Evolutionary conservation across 78 protist genomes (phyloP), one percentile per base, ranked within the genome.

Genomic region (Corallochytrium limacisporum): DNA sequence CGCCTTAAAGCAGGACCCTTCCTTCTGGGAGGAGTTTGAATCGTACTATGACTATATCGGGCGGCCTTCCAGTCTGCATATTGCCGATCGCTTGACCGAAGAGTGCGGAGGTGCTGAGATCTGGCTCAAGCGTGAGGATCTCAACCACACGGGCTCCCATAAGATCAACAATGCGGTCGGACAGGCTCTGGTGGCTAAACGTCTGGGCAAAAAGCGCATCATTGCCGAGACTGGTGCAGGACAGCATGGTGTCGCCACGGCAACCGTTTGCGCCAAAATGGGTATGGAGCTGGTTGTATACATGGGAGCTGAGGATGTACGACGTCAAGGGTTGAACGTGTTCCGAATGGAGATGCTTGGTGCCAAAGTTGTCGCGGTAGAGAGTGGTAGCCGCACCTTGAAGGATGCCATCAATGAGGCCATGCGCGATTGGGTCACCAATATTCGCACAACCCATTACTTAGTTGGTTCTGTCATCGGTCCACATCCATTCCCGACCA

Each of bases 191-290:
- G 55, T 88, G 1, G 89, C 90, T 31, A 74, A 66, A 76, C 66
- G 79, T 3, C 72, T 88, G 28, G 89, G 89, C 51, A 82, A 80
- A 67, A 72, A 49, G 51, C 72, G 93, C 33, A 74, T 83, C 59
- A 78, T 88, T 42, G 86, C 86, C 1, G 89, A 83, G 81, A 83
- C 93, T n/a, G 93, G 93, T 31, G 93, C 93, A 15, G 93, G 93
- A 0, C 93, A 88, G 75, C 93, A 88, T 47, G 93, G 93, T 18
- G 93, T 88, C 1, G 89, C 87, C 35, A 79, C 87, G 29, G 89
- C 89, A 13, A 80, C 88, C 32, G 84, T 50, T 29, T 88, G 93
- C 72, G 89, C 93, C n/a, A 51, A 62, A 4, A 26, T 88, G 29
- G 89, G 83, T 7, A 56, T 88, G 36, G 81, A 81, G 54, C 56